Evolutionary conservation across 768 basidiomycete genomes (phyloP), one percentile per base, ranked within the genome.

Genomic region (Lanmaoa pseudosensibilis): DNA sequence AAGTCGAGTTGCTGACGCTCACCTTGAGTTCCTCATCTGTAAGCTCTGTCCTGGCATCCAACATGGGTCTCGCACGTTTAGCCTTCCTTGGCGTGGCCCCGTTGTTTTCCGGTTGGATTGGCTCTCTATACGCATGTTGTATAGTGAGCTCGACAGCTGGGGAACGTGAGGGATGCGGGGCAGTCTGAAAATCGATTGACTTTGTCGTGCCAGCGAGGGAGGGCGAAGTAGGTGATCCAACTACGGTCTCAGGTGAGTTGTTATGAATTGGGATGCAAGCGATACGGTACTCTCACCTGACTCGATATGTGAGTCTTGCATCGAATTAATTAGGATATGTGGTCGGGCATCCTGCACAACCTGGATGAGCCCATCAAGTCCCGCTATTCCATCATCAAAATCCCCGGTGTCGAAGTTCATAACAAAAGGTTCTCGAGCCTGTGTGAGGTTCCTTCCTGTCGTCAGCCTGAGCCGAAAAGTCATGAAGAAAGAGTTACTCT

Each of bases 1-100:
- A 48, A 47, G 5, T 33, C 16, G 27, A 27, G 21, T 47, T 45
- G 45, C 19, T 41, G 39, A 23, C 37, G 27, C 68, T 57, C 54
- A 84, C 92, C 77, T 86, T 88, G 43, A 94, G 75, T 71, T 94
- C 90, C 4, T 89, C 86, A 56, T 92, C 89, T 5, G 90, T 90
- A 37, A 94, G 73, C 66, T 94, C 92, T 6, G 85, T 94, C 57
- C 89, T 79, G 5, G 79, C 73, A 68, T 94, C 92, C 8, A 93
- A 69, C 4, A 89, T 73, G 40, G 86, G 67, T 44, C 85, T 78
- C 11, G 80, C 62, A 3, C 75, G 75, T 57, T 81, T 87, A 53
- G 77, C 69, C 65, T 83, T 88, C 63, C 50, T 70, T 30, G 39
- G 27, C 53, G 65, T 38, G 4, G 32, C 15, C 2, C 12, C 52